Evolutionary conservation across 1,284 basidiomycete species (phyloP).

Genomic region (Amylostereum areolatum): DNA sequence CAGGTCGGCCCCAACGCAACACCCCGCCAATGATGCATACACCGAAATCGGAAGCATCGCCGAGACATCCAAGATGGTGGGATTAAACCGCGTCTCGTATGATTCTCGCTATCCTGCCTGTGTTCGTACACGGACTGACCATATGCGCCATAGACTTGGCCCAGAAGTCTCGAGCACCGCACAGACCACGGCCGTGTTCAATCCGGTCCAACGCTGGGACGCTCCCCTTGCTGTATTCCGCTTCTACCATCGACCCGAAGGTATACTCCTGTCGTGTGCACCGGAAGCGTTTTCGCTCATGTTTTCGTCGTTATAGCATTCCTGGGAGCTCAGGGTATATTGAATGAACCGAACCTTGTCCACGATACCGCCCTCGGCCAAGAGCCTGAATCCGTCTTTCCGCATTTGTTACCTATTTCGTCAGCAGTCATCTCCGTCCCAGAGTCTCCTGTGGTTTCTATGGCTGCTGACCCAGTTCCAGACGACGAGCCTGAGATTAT

Average conservation of each 20-base stretch:
- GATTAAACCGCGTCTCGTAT: slow-evolving; percentile 1
- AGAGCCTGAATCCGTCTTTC: no score
- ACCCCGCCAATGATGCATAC: neutral
- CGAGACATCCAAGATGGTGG: slow-evolving; percentile 2
- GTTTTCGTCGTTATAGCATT: neutral
- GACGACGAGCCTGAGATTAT: no score
- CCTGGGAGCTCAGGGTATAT: slow-evolving; percentile 1
- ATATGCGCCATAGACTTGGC: neutral
- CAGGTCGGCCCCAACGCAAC: neutral
- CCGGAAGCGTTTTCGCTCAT: neutral
- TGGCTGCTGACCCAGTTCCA: no score
- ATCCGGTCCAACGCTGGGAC: neutral
- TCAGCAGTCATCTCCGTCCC: no score
- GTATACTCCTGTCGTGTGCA: neutral
- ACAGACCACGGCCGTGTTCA: neutral
- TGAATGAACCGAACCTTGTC: no score
- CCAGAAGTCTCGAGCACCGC: neutral
- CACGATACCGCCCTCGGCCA: no score
- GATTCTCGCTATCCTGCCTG: neutral
- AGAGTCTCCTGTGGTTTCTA: no score
- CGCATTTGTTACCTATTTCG: no score
- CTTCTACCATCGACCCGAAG: slow-evolving; percentile 1
- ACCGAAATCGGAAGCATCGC: neutral
- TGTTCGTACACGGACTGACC: neutral
- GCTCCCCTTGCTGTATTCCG: slow-evolving; percentile 1